Percentiles rank a stretch among this genome's conserved stretches.
Conservation (phyloP, 495 filamentous ascomycete genomes). For the Staphylotrichum longicolle region DNA sequence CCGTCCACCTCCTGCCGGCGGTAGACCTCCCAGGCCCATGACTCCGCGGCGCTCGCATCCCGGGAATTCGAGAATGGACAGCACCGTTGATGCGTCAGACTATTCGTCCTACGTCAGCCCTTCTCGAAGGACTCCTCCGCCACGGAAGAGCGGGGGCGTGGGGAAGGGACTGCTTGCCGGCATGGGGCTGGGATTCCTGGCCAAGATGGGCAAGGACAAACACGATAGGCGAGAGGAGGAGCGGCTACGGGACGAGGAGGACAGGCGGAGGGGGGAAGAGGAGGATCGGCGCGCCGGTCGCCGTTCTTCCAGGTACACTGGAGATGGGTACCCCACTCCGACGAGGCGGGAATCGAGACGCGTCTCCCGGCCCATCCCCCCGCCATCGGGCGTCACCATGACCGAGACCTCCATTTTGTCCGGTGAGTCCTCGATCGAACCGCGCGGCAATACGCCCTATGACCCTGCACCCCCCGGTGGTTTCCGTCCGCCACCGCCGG, state of each 20-base stretch:
- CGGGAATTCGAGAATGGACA: conserved; percentile 44
- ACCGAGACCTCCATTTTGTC: conserved; percentile 34
- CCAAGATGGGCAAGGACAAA: conserved; percentile 60
- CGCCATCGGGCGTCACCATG: conserved; percentile 34
- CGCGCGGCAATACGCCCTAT: conserved; percentile 32
- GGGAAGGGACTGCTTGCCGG: conserved; percentile 64
- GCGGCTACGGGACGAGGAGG: conserved; percentile 62
- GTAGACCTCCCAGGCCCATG: conserved; percentile 33
- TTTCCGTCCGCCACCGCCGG: conserved; percentile 14
- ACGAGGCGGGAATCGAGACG: conserved; percentile 48
- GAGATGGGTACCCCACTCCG: conserved; percentile 60
- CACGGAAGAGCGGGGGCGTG: conserved; percentile 30
- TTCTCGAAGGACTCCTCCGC: conserved; percentile 40
- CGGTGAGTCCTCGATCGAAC: conserved; percentile 42
- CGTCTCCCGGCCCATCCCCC: conserved; percentile 34
- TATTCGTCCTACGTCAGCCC: conserved; percentile 52
- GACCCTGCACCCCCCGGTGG: conserved; percentile 29
- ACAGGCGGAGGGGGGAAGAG: conserved; percentile 56
- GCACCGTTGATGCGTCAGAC: conserved; percentile 44
- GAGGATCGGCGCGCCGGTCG: conserved; percentile 45
- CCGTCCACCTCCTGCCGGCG: conserved; percentile 38
- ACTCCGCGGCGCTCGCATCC: conserved; percentile 46
- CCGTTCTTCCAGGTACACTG: conserved; percentile 49
- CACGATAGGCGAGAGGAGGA: conserved; percentile 62
- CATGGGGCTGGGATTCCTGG: conserved; percentile 64